phyloP scores from a whole-genome alignment of 2,329 filamentous ascomycete genomes.

The Immersiporthe knoxdaviesiana region DNA sequence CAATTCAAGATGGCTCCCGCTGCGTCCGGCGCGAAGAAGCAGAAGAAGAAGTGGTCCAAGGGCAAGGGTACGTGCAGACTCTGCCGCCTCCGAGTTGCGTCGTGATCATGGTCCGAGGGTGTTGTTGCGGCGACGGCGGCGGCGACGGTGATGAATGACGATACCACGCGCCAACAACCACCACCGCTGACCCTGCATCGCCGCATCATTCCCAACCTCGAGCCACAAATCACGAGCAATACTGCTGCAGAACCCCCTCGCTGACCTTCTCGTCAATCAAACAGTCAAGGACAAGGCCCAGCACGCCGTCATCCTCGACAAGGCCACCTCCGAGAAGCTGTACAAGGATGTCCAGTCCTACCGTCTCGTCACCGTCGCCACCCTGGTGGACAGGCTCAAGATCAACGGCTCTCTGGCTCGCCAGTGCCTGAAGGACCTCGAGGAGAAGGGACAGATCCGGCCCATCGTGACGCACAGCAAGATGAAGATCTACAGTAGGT shows the following conservation, averaged over 20 bases:
- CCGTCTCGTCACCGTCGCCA: conserved; percentile 97
- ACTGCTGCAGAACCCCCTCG: background rate
- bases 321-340: conserved; percentile 95
- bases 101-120: conserved; percentile 13
- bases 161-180: background rate
- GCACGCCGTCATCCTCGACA: conserved; percentile 99
- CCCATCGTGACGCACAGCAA: conserved; percentile 95
- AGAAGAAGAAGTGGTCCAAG: conserved; percentile 78
- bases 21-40: conserved; percentile 72
- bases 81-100: conserved; percentile 11
- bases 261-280: conserved; percentile 16
- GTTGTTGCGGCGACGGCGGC: conserved; percentile 6
- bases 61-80: conserved; percentile 64
- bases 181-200: background rate
- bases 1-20: conserved; percentile 53
- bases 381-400: conserved; percentile 99
- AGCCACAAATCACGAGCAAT: background rate
- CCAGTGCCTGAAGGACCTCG: conserved; percentile 85
- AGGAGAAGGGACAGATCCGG: conserved; percentile 99
- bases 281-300: conserved; percentile 99
- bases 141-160: background rate
- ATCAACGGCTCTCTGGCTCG: conserved; percentile 98
- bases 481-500: conserved; percentile 94
- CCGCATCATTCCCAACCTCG: background rate
- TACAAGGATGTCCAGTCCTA: conserved; percentile 99